phyloP scores from a whole-genome alignment of 2,329 filamentous ascomycete genomes.

The Knufia fluminis region DNA sequence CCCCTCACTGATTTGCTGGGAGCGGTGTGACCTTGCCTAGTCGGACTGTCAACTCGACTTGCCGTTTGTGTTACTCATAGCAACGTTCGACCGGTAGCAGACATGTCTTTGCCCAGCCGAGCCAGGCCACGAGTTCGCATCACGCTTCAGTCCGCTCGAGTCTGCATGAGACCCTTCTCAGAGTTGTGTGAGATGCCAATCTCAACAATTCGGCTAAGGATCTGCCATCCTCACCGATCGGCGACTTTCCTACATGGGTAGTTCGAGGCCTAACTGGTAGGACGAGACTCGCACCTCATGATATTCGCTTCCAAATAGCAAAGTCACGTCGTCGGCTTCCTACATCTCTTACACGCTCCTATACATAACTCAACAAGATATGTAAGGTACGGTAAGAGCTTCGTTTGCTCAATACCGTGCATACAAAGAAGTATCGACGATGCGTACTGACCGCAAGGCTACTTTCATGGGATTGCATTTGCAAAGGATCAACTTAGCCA shows the following conservation, averaged over 20 bases:
- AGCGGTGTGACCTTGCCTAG: conserved; percentile 1
- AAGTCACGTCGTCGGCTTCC: not conserved
- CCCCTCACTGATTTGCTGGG: not conserved
- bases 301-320: not conserved
- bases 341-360: not conserved
- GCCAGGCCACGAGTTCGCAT: not conserved
- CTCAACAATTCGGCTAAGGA: not conserved
- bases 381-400: conserved; percentile 2
- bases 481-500: not conserved
- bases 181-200: not conserved
- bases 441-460: not conserved
- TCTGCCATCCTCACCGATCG: not conserved
- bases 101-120: not conserved
- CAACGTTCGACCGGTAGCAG: not conserved
- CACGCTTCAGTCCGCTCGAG: not conserved
- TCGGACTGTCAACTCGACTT: conserved; percentile 5
- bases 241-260: not conserved
- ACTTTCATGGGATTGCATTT: not conserved
- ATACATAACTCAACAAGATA: not conserved
- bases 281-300: not conserved
- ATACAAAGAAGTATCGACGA: conserved; percentile 1
- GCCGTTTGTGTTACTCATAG: not conserved
- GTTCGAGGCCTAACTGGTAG: not conserved
- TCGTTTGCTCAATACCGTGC: not conserved
- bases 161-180: not conserved